Conservation (phyloP, 305 asterid genomes). For the Fraxinus xanthoxyloides region DNA sequence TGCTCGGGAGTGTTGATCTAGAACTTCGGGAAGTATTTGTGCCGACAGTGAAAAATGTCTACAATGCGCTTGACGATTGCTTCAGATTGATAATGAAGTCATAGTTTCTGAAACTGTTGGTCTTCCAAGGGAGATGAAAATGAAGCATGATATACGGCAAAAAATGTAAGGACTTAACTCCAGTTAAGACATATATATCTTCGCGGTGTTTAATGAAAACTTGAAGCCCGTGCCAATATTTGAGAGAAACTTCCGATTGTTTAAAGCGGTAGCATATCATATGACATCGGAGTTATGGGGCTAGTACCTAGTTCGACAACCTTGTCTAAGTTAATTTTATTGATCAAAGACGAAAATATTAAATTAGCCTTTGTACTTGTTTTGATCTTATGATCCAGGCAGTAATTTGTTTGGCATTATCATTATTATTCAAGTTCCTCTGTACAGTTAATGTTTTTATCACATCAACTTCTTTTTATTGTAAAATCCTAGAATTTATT, state of each 20-base stretch:
- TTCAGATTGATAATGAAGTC: constrained; percentile 41
- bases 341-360: no score
- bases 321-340: no score
- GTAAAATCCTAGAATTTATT: background rate
- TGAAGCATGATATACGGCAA: constrained; percentile 53
- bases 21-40: constrained; percentile 68
- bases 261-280: constrained; percentile 66
- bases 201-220: constrained; percentile 73
- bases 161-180: constrained; percentile 56
- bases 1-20: constrained; percentile 43
- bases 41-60: constrained; percentile 63
- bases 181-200: constrained; percentile 49
- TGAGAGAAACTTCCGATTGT: constrained; percentile 81
- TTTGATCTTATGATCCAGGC: constrained; percentile 8
- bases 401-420: background rate
- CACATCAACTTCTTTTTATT: background rate
- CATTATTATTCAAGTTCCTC: background rate
- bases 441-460: background rate
- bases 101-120: constrained; percentile 86
- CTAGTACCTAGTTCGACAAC: constrained; percentile 45
- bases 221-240: constrained; percentile 76
- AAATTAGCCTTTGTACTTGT: constrained; percentile 9
- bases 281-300: constrained; percentile 71
- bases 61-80: constrained; percentile 55
- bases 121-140: constrained; percentile 64